These are phyloP conservation scores for Xanthoparmelia taractica DNA, from an alignment of 495 filamentous ascomycete genomes.

Conservation along the genomic window DNA sequence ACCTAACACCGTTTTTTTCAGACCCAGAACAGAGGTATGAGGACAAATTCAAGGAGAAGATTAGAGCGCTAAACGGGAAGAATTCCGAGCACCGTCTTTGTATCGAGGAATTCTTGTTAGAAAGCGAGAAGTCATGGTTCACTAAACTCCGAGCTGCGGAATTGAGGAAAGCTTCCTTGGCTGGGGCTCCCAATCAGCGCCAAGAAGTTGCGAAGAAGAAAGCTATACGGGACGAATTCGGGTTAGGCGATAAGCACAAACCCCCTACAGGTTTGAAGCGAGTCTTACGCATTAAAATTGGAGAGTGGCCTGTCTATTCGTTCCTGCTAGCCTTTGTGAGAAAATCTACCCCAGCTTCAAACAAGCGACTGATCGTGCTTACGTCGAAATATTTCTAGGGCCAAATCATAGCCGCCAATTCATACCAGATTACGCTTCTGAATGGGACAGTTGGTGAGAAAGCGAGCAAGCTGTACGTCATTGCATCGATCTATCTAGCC, in stretches of 20 bases:
- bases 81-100: slow-evolving; percentile 49
- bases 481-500: slow-evolving; percentile 54
- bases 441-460: slow-evolving; percentile 52
- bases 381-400: slow-evolving; percentile 18
- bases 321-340: slow-evolving; percentile 53
- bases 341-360: not conserved
- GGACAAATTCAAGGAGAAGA: slow-evolving; percentile 46
- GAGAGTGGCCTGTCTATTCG: slow-evolving; percentile 66
- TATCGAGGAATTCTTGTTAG: slow-evolving; percentile 54
- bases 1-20: too few species aligned
- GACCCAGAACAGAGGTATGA: slow-evolving; percentile 53
- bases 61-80: slow-evolving; percentile 44
- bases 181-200: too few species aligned
- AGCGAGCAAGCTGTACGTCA: slow-evolving; percentile 54
- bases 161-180: too few species aligned
- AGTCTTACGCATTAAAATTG: slow-evolving; percentile 35
- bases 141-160: too few species aligned
- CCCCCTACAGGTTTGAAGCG: slow-evolving; percentile 58
- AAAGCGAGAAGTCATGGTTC: slow-evolving; percentile 61
- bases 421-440: slow-evolving; percentile 62
- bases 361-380: not conserved
- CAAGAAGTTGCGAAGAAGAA: too few species aligned
- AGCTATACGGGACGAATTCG: slow-evolving; percentile 55
- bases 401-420: slow-evolving; percentile 60
- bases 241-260: slow-evolving; percentile 55